A percentile compares a stretch with the other conserved stretches of the same genome.
Evolutionary conservation across 306 rosid species (phyloP).

Genomic region (Trifolium dubium): DNA sequence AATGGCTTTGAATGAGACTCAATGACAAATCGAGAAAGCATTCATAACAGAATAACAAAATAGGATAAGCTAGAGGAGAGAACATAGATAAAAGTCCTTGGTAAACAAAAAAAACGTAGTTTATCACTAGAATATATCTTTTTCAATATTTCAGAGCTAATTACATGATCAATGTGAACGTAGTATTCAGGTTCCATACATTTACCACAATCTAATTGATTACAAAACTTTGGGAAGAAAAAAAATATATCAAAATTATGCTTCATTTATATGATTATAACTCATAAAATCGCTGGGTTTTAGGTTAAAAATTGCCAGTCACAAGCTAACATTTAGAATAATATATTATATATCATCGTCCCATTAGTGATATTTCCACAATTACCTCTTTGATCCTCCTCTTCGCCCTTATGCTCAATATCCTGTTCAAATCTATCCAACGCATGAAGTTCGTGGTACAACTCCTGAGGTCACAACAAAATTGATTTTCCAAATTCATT

Average conservation of each 20-base stretch:
- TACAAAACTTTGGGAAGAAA: background rate
- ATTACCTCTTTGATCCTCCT: conserved; percentile 63
- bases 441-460: conserved; percentile 77
- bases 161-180: conserved; percentile 15
- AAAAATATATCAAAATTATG: conserved; percentile 23
- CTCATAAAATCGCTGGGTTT: conserved; percentile 4
- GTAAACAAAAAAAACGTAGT: conserved; percentile 4
- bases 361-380: conserved; percentile 14
- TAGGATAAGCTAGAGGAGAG: conserved; percentile 28
- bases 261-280: conserved; percentile 1
- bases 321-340: conserved; percentile 17
- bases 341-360: conserved; percentile 16
- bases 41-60: conserved; percentile 16
- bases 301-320: conserved; percentile 19
- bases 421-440: conserved; percentile 74
- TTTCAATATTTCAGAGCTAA: conserved; percentile 30
- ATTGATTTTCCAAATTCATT: conserved; percentile 17
- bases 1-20: conserved; percentile 27
- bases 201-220: conserved; percentile 28
- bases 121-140: conserved; percentile 27
- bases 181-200: conserved; percentile 12
- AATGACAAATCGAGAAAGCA: conserved; percentile 28
- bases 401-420: conserved; percentile 54
- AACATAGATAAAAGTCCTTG: conserved; percentile 27
- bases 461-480: conserved; percentile 55